Evolutionary conservation across 2,329 filamentous ascomycete species (phyloP), one percentile per base, ranked within the genome.

Genomic region (Colletotrichum siamense): DNA sequence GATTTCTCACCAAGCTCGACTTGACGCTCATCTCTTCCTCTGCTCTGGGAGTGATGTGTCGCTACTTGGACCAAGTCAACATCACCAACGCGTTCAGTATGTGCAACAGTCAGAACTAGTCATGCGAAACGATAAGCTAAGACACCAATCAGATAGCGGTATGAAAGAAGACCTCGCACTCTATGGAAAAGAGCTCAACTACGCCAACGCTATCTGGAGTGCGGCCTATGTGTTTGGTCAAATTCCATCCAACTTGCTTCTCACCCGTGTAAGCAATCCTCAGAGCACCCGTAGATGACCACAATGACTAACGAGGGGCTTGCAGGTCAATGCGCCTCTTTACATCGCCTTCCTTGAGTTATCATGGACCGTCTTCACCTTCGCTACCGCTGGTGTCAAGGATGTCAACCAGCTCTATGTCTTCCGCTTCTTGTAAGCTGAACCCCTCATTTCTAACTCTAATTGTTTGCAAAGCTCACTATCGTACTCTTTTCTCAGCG

Each of bases 121-220:
- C 10, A 22, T 52, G 13, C 24, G 26, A 8, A 12, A 34, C 8
- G 0, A 30, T 63, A 44, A 55, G 22, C 75, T 75, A 24, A 73
- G 7, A 52, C 24, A 7, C 16, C 18, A 2, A 12, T 34, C 67
- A 81, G 80, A 82, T 68, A 81, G 79, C 32, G 80, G 81, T 9
- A 82, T 82, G 81, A 82, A 82, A 61, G 82, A 83, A 68, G 81
- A 83, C 26, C 79, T 83, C 5, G 44, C 66, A 1, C 79, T 83
- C 4, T 82, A 82, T 32, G 82, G 82, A 15, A 82, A 81, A 59
- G 79, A 83, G 57, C 80, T 83, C 62, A 83, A 83, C 75, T 82
- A 82, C 61, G 79, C 80, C 55, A 81, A 81, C 44, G 79, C 80
- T 3, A 61, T 81, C 18, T 83, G 82, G 81, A 82, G 79, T 52